These are phyloP conservation scores for Pelargonium nanum DNA, from an alignment of 345 rosid species.

Conservation along the genomic window DNA sequence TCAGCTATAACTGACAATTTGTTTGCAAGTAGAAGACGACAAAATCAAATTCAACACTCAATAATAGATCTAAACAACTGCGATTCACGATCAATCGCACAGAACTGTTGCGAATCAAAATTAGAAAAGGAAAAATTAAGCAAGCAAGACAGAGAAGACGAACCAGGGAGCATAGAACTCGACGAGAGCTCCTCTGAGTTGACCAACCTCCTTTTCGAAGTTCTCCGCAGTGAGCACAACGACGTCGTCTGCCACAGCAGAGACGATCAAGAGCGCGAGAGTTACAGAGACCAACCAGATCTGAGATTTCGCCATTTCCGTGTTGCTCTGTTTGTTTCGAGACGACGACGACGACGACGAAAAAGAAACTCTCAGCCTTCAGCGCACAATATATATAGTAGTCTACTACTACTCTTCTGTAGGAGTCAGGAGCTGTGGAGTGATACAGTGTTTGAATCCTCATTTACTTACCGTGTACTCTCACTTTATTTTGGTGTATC, in stretches of 20 bases:
- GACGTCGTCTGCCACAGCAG: conserved; percentile 75
- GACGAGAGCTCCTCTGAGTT: conserved; percentile 82
- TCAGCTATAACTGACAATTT: background rate
- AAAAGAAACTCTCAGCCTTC: background rate
- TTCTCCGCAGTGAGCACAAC: conserved; percentile 75
- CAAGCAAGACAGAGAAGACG: background rate
- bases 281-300: conserved; percentile 51
- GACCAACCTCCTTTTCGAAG: conserved; percentile 93
- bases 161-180: conserved; percentile 99
- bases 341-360: background rate
- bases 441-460: background rate
- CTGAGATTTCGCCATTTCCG: conserved; percentile 47
- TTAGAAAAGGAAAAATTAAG: background rate
- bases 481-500: background rate
- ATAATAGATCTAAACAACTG: background rate
- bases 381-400: background rate
- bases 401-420: no score
- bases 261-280: conserved; percentile 36
- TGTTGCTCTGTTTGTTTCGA: background rate
- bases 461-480: background rate
- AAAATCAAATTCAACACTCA: background rate
- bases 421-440: background rate
- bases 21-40: background rate
- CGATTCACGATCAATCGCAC: background rate
- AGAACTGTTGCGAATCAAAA: background rate